Evolutionary conservation across 2,329 filamentous ascomycete species (phyloP).

Genomic region (Aspergillus terreus): DNA sequence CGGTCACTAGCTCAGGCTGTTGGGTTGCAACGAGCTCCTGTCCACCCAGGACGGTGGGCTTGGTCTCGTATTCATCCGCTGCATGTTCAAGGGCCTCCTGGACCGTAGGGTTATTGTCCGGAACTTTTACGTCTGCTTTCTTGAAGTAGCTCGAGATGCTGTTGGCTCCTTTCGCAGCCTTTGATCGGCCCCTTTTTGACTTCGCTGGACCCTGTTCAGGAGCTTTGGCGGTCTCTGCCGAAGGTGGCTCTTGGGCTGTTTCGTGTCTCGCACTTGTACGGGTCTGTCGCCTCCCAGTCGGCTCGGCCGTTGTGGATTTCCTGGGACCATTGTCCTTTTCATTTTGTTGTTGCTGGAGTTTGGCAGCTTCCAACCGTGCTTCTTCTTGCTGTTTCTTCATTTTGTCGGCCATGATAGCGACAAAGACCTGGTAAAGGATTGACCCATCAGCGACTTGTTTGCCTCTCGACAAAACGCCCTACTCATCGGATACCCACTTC

Average conservation of each 20-base stretch:
- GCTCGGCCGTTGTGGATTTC: constrained; percentile 17
- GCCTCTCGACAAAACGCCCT: not conserved
- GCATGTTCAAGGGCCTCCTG: constrained; percentile 58
- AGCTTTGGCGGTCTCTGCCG: constrained; percentile 14
- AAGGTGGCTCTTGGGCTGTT: constrained; percentile 10
- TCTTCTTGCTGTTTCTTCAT: constrained; percentile 48
- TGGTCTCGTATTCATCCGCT: constrained; percentile 54
- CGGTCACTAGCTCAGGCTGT: constrained; percentile 79
- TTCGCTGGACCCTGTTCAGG: constrained; percentile 17
- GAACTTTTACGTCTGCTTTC: constrained; percentile 54
- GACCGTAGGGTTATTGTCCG: constrained; percentile 51
- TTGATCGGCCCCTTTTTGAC: constrained; percentile 26
- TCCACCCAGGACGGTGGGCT: constrained; percentile 59
- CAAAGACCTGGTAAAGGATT: constrained; percentile 36
- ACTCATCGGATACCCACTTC: constrained; percentile 25
- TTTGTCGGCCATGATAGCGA: constrained; percentile 48
- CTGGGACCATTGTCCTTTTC: constrained; percentile 21
- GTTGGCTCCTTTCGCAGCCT: constrained; percentile 22
- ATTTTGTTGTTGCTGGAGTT: constrained; percentile 17
- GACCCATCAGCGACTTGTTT: constrained; percentile 5
- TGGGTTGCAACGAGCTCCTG: constrained; percentile 73
- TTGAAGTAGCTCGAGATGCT: constrained; percentile 60
- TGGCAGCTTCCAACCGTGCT: constrained; percentile 35
- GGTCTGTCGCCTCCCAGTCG: constrained; percentile 27
- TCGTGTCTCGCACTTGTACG: constrained; percentile 25